Conservation (phyloP, 2,329 filamentous ascomycete species). For the Aspergillus aculeatinus region DNA sequence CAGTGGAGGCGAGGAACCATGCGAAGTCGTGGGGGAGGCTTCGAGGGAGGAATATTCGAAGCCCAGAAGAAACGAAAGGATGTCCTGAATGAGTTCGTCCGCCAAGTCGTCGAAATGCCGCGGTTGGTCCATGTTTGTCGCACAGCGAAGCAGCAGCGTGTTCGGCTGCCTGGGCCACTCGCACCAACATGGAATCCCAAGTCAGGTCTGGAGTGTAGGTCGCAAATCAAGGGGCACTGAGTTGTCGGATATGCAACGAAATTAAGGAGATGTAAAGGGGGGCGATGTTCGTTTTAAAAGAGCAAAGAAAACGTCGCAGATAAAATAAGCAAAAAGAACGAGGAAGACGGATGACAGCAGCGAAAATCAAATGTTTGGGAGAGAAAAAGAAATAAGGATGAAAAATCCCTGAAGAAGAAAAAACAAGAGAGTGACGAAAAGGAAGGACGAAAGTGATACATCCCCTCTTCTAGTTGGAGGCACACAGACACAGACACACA, state of each 20-base stretch:
- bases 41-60: conserved; percentile 17
- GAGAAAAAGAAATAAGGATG: conserved; percentile 7
- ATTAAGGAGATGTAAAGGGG: conserved; percentile 10
- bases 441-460: conserved; percentile 24
- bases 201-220: conserved; percentile 6
- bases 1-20: conserved; percentile 8
- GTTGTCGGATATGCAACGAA: not conserved
- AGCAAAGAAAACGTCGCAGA: not conserved
- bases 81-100: conserved; percentile 37
- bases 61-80: conserved; percentile 33
- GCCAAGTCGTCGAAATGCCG: conserved; percentile 36
- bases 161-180: conserved; percentile 30
- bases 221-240: conserved; percentile 4
- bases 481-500: not conserved
- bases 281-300: conserved; percentile 2
- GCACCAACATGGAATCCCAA: conserved; percentile 34
- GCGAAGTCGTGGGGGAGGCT: conserved; percentile 12
- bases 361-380: conserved; percentile 12
- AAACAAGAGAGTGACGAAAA: conserved; percentile 8
- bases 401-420: conserved; percentile 7
- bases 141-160: conserved; percentile 32
- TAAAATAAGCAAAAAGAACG: conserved; percentile 17
- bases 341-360: conserved; percentile 9
- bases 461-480: conserved; percentile 15
- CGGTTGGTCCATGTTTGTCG: conserved; percentile 33